phyloP scores from a whole-genome alignment of 331 rosid species.

The Stylosanthes scabra region DNA sequence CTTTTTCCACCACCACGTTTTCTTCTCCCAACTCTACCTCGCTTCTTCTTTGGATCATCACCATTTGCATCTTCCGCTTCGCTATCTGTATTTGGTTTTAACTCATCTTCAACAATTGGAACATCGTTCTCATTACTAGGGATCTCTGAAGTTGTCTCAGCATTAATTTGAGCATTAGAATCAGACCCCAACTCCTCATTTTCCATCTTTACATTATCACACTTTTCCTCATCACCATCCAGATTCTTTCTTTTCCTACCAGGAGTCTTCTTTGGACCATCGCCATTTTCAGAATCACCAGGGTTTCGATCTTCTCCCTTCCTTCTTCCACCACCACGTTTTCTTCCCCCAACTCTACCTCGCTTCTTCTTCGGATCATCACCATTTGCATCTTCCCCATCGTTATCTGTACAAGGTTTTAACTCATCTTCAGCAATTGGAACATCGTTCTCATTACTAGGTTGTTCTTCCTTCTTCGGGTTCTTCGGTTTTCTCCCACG shows the following conservation, averaged over 20 bases:
- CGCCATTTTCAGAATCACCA: not conserved
- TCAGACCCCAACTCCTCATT: not conserved
- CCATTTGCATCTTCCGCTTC: not conserved
- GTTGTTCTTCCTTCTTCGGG: not conserved
- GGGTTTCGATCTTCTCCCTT: not conserved
- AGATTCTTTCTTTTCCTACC: no score
- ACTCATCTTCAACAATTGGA: not conserved
- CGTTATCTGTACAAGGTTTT: not conserved
- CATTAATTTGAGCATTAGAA: not conserved
- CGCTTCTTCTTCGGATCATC: not conserved
- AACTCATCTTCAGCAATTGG: not conserved
- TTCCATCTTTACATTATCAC: not conserved
- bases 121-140: not conserved
- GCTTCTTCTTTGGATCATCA: not conserved
- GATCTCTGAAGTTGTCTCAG: not conserved
- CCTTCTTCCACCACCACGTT: slow-evolving; percentile 8
- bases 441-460: not conserved
- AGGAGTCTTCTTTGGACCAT: no score
- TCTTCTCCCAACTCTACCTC: not conserved
- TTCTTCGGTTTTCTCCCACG: slow-evolving; percentile 5
- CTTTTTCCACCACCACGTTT: slow-evolving; percentile 10
- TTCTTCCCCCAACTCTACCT: not conserved
- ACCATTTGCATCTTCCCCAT: not conserved
- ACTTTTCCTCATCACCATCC: not conserved
- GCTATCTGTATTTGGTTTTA: no score